phyloP scores from a whole-genome alignment of 768 basidiomycete genomes.

The Tulasnella sp. region DNA sequence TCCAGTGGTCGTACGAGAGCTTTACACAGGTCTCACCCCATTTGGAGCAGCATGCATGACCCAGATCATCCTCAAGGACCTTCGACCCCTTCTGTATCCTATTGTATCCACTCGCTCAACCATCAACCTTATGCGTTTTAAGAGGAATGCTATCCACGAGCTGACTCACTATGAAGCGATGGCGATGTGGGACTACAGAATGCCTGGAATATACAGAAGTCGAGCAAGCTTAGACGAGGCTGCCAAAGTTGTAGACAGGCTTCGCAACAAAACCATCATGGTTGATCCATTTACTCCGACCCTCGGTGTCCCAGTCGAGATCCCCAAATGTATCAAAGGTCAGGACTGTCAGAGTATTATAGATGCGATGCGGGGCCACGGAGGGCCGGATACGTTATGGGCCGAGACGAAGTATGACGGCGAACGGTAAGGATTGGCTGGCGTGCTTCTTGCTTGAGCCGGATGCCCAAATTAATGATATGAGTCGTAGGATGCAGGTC shows the following conservation, averaged over 20 bases:
- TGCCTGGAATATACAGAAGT: conserved; percentile 44
- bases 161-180: conserved; percentile 56
- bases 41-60: conserved; percentile 57
- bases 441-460: not conserved
- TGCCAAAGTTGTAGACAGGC: conserved; percentile 29
- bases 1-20: conserved; percentile 35
- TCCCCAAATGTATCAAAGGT: conserved; percentile 78
- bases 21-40: conserved; percentile 53
- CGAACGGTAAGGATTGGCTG: conserved; percentile 40
- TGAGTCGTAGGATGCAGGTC: conserved; percentile 60
- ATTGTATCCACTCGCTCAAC: conserved; percentile 39
- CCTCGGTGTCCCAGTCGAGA: conserved; percentile 57
- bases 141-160: conserved; percentile 42
- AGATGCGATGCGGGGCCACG: conserved; percentile 27
- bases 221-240: conserved; percentile 51
- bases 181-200: conserved; percentile 54
- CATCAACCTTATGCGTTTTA: conserved; percentile 41
- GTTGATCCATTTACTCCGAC: conserved; percentile 28
- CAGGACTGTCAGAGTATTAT: conserved; percentile 47
- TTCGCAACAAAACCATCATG: conserved; percentile 27
- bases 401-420: conserved; percentile 94
- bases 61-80: conserved; percentile 81
- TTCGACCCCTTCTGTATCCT: conserved; percentile 69
- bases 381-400: conserved; percentile 42
- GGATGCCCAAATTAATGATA: not conserved